Conservation (phyloP, 1,139 yeast genomes). For the Yarrowia galli region DNA sequence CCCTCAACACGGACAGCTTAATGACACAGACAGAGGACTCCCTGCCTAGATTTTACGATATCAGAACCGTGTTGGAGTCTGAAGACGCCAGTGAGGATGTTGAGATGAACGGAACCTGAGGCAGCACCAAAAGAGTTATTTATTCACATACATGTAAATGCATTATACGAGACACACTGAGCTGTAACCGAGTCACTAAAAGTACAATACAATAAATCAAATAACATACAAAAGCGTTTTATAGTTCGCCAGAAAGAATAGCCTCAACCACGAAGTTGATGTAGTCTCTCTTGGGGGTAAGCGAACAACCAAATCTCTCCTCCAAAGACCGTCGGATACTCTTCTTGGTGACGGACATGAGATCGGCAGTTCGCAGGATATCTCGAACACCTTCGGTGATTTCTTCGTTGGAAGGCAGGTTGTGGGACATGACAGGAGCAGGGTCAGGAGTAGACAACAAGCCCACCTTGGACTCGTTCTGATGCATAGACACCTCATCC, state of each 20-base stretch:
- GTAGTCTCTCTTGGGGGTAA: constrained; percentile 51
- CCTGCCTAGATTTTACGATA: too few relatives aligned
- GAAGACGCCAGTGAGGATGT: too few relatives aligned
- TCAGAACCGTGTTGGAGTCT: too few relatives aligned
- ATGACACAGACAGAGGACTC: too few relatives aligned
- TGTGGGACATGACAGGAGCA: constrained; percentile 41
- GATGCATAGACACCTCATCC: constrained; percentile 45
- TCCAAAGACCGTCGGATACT: constrained; percentile 52
- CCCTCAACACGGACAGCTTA: too few relatives aligned
- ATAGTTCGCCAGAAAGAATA: constrained; percentile 52
- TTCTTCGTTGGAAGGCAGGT: constrained; percentile 51
- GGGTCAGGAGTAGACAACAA: constrained; percentile 39
- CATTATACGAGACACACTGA: too few relatives aligned
- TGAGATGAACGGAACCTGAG: too few relatives aligned
- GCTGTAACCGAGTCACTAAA: too few relatives aligned
- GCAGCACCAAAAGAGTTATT: too few relatives aligned
- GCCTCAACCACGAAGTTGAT: constrained; percentile 54
- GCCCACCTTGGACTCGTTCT: constrained; percentile 38
- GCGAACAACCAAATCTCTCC: constrained; percentile 50
- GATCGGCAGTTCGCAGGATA: constrained; percentile 52
- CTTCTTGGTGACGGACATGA: constrained; percentile 54
- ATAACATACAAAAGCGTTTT: constrained; percentile 33
- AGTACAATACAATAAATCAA: constrained; percentile 24
- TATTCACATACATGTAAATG: too few relatives aligned
- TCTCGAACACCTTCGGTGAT: constrained; percentile 52